phyloP scores from a whole-genome alignment of 2,329 filamentous ascomycete species.

The Trichoderma polysporum region DNA sequence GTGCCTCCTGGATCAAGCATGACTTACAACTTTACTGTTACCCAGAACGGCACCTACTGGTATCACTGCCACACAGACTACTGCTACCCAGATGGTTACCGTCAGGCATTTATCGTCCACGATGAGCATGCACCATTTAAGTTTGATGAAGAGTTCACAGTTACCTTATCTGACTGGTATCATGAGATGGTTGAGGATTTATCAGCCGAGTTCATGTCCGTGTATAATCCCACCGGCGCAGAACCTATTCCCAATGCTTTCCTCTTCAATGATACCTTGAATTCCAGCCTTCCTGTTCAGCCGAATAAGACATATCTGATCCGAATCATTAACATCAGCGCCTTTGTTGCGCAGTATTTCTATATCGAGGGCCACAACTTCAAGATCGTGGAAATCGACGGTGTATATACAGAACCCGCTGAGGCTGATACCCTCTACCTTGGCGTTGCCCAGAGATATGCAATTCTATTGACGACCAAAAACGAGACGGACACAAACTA shows the following conservation, averaged over 20 bases:
- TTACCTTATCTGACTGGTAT: constrained; percentile 63
- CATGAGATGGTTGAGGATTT: constrained; percentile 49
- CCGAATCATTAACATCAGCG: constrained; percentile 53
- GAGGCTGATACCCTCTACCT: constrained; percentile 47
- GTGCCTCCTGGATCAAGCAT: constrained; percentile 53
- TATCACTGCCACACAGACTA: constrained; percentile 54
- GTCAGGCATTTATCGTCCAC: constrained; percentile 55
- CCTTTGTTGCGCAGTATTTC: constrained; percentile 50
- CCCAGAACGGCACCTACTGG: constrained; percentile 62
- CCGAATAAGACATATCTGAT: constrained; percentile 54
- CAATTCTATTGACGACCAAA: constrained; percentile 48
- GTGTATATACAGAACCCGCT: constrained; percentile 47
- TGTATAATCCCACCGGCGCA: constrained; percentile 47
- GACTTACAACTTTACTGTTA: constrained; percentile 57
- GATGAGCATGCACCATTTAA: constrained; percentile 51
- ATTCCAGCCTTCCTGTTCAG: constrained; percentile 32
- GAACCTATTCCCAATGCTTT: constrained; percentile 56
- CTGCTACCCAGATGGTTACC: constrained; percentile 27
- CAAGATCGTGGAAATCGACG: constrained; percentile 46
- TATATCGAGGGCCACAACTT: constrained; percentile 44
- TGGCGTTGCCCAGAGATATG: constrained; percentile 50
- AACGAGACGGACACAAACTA: constrained; percentile 47
- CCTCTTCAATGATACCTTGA: constrained; percentile 52
- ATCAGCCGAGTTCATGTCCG: constrained; percentile 33
- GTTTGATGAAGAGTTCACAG: constrained; percentile 54